A percentile compares a stretch with the other conserved stretches of the same genome.
phyloP scores from a whole-genome alignment of 202 grass and related monocot species.

The Bolboschoenoplectus hybrid region DNA sequence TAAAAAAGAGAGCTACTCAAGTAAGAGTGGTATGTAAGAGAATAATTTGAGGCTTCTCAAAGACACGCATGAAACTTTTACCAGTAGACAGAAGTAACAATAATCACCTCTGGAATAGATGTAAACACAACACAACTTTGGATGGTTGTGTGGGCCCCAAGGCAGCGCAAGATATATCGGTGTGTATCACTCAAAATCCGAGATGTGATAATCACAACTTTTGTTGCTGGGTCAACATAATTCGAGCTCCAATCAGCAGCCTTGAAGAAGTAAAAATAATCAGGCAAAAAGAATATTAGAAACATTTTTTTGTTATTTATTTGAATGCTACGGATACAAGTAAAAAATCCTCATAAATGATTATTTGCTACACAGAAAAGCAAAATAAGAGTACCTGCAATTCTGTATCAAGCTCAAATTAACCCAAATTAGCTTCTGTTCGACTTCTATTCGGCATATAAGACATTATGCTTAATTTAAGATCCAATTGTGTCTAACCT shows the following conservation, averaged over 20 bases:
- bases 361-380: neutral
- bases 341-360: neutral
- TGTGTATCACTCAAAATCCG: constrained; percentile 90
- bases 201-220: constrained; percentile 78
- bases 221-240: constrained; percentile 64
- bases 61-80: neutral
- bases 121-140: constrained; percentile 78
- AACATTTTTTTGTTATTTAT: neutral
- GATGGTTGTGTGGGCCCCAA: constrained; percentile 67
- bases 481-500: neutral
- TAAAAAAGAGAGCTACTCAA: neutral
- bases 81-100: constrained; percentile 20
- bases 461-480: neutral
- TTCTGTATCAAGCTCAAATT: neutral
- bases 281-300: neutral
- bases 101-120: constrained; percentile 83
- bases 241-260: constrained; percentile 69
- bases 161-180: constrained; percentile 84
- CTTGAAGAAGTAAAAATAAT: constrained; percentile 51
- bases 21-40: neutral
- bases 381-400: neutral
- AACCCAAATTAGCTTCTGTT: neutral
- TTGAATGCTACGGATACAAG: neutral
- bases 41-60: neutral
- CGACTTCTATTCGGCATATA: neutral